phyloP scores from a whole-genome alignment of 257 asterid genomes.

The Fraxinus anomala region DNA sequence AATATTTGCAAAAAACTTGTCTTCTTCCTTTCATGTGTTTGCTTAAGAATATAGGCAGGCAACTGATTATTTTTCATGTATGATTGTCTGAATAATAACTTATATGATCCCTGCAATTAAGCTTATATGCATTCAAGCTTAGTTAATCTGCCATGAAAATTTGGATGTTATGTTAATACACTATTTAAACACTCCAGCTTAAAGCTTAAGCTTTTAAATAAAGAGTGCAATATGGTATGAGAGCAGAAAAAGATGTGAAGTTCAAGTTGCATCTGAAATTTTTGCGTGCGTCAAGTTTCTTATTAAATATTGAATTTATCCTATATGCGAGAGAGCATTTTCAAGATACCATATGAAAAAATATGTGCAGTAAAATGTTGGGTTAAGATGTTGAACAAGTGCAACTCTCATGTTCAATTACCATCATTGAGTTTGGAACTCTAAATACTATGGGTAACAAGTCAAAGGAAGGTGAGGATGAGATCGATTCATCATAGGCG shows the following conservation, averaged over 20 bases:
- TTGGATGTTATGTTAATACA: too few species aligned
- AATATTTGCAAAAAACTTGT: neutral
- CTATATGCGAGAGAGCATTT: too few species aligned
- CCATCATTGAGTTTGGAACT: neutral
- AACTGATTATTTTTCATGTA: neutral
- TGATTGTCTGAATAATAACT: neutral
- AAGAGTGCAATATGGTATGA: neutral
- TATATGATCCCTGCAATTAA: neutral
- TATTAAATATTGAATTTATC: neutral
- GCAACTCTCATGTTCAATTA: neutral
- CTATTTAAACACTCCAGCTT: neutral
- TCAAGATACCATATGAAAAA: too few species aligned
- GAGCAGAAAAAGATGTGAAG: too few species aligned
- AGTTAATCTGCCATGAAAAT: too few species aligned
- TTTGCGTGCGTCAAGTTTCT: too few species aligned
- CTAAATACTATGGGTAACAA: too few species aligned
- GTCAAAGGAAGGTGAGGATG: neutral
- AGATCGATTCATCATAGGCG: too few species aligned
- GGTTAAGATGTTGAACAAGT: neutral
- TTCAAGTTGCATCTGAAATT: too few species aligned
- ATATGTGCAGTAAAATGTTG: too few species aligned
- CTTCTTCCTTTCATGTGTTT: slow-evolving; percentile 5
- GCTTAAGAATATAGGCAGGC: neutral
- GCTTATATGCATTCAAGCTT: too few species aligned
- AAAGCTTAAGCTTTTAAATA: too few species aligned